Evolutionary conservation across 306 rosid genomes (phyloP).

Genomic region (Comarum palustre): DNA sequence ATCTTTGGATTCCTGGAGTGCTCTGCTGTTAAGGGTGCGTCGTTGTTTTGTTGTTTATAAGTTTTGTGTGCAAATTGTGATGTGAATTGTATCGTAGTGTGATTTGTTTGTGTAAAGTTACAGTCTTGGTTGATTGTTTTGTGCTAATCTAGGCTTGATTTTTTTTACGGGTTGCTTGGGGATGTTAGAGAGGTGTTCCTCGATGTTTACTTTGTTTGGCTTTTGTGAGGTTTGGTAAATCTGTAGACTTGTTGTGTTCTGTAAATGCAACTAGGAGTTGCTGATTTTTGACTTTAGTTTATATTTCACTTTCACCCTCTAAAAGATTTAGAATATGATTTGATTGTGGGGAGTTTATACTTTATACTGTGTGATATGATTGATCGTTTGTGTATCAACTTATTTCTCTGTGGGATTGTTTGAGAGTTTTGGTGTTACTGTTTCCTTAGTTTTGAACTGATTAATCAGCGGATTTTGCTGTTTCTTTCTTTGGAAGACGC

Average conservation of each 20-base stretch:
- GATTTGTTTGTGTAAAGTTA: not conserved
- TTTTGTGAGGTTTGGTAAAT: not conserved
- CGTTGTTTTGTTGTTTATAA: constrained; percentile 4
- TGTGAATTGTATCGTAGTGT: not conserved
- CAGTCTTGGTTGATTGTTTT: not conserved
- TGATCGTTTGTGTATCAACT: not conserved
- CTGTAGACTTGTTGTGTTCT: not conserved
- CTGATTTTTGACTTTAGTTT: constrained; percentile 13
- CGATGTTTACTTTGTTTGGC: not conserved
- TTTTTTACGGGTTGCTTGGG: not conserved
- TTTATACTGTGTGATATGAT: constrained; percentile 32
- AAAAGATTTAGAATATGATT: not conserved
- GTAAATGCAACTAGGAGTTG: constrained; percentile 7
- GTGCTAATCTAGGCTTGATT: constrained; percentile 5
- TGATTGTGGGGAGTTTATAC: constrained; percentile 7
- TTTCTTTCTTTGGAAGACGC: not conserved
- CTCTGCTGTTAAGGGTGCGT: constrained; percentile 28
- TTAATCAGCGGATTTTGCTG: constrained; percentile 7
- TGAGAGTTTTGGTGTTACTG: not conserved
- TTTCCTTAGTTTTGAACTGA: constrained; percentile 12
- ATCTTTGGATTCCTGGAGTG: constrained; percentile 28
- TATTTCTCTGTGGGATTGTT: constrained; percentile 1
- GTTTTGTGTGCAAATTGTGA: not conserved
- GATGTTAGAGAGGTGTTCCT: not conserved
- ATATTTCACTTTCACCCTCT: not conserved